phyloP scores from a whole-genome alignment of 148 eudicot genomes.

The Amaranthus cruentus region DNA sequence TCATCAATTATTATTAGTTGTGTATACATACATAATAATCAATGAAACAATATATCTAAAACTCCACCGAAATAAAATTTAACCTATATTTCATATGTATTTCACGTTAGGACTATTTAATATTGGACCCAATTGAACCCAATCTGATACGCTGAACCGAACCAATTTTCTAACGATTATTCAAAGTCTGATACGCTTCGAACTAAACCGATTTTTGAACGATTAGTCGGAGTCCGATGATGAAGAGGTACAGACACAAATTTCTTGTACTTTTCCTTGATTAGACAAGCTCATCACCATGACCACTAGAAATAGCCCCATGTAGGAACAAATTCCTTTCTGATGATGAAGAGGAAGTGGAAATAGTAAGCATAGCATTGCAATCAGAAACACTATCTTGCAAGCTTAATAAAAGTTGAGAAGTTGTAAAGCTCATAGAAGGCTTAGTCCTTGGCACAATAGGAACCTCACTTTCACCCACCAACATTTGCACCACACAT shows the following conservation, averaged over 20 bases:
- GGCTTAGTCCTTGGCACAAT: conserved; percentile 63
- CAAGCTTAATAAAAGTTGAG: conserved; percentile 55
- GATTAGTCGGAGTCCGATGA: not conserved
- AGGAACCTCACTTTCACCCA: conserved; percentile 66
- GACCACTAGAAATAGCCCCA: not conserved
- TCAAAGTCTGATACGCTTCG: no score
- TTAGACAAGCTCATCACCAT: conserved; percentile 22
- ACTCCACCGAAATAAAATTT: not conserved
- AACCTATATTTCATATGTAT: not conserved
- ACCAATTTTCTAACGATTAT: no score
- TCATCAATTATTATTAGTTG: conserved; percentile 13
- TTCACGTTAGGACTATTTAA: not conserved
- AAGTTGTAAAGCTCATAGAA: conserved; percentile 54
- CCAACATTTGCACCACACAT: conserved; percentile 64
- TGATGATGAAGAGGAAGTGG: conserved; percentile 56
- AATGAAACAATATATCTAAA: conserved; percentile 12
- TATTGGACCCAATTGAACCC: not conserved
- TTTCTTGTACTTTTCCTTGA: not conserved
- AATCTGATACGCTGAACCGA: no score
- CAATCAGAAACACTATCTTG: conserved; percentile 80
- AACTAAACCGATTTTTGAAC: no score
- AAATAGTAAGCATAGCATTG: conserved; percentile 59
- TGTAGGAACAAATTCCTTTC: conserved; percentile 32
- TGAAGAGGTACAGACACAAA: not conserved
- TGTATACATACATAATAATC: conserved; percentile 15